Percentiles rank a stretch among this genome's conserved stretches.
These are phyloP conservation scores for Candida piceae DNA, from an alignment of 805 yeast species.

Conservation along the genomic window DNA sequence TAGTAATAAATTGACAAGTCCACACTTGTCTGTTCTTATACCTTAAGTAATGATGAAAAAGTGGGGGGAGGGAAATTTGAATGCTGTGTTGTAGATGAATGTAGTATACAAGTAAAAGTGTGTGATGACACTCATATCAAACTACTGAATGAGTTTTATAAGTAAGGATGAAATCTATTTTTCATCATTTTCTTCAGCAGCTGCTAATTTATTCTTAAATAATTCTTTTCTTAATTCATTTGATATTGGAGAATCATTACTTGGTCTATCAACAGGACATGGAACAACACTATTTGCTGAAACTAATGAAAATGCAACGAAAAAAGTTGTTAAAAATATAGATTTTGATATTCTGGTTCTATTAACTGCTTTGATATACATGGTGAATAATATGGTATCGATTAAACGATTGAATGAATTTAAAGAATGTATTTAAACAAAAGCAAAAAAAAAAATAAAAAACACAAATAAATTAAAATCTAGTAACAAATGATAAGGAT, in stretches of 20 bases:
- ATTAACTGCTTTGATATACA: conserved; percentile 55
- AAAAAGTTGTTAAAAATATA: conserved; percentile 66
- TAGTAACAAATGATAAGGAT: neutral
- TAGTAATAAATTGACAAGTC: conserved; percentile 8
- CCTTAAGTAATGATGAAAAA: too few species aligned
- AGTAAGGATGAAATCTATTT: too few species aligned
- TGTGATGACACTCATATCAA: too few species aligned
- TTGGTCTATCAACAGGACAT: conserved; percentile 42
- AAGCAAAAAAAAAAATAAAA: neutral
- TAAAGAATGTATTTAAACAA: neutral
- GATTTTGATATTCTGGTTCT: conserved; percentile 57
- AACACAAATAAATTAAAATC: too few species aligned
- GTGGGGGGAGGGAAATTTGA: too few species aligned
- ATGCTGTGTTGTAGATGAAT: neutral
- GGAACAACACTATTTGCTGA: conserved; percentile 31
- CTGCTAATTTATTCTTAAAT: conserved; percentile 1
- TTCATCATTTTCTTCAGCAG: too few species aligned
- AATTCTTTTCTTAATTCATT: conserved; percentile 18
- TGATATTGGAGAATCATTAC: conserved; percentile 25
- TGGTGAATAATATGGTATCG: conserved; percentile 15
- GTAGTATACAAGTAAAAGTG: neutral
- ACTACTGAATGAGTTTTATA: too few species aligned
- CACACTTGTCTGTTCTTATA: conserved; percentile 16
- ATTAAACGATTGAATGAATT: neutral
- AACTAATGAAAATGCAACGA: conserved; percentile 57